Evolutionary conservation across 2,329 filamentous ascomycete species (phyloP).

Genomic region (Hypoxylon sp.): DNA sequence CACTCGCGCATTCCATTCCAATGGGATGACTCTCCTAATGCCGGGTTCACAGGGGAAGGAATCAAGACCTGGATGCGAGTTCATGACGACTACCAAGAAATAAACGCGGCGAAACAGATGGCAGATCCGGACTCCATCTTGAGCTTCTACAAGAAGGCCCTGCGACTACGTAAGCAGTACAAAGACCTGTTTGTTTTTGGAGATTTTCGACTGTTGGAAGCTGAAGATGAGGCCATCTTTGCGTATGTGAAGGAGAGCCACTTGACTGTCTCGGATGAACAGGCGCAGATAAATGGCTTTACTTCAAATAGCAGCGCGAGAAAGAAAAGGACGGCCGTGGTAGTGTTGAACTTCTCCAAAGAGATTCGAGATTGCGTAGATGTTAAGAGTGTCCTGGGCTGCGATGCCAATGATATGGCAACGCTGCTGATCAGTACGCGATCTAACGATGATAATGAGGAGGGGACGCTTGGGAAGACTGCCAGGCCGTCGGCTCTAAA

Average conservation of each 20-base stretch:
- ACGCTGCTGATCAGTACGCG: conserved; percentile 52
- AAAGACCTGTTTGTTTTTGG: conserved; percentile 74
- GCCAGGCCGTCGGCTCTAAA: conserved; percentile 21
- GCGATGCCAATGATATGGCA: conserved; percentile 31
- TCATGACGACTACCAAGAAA: conserved; percentile 68
- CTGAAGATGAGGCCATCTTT: conserved; percentile 68
- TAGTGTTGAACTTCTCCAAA: conserved; percentile 64
- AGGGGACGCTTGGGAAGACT: conserved; percentile 4
- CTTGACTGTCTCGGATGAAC: conserved; percentile 16
- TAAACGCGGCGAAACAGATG: conserved; percentile 69
- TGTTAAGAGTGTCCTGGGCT: conserved; percentile 46
- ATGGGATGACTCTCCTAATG: conserved; percentile 71
- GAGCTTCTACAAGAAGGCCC: conserved; percentile 70
- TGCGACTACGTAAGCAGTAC: conserved; percentile 68
- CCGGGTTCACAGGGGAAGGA: conserved; percentile 69
- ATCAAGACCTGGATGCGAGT: conserved; percentile 77
- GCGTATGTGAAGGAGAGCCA: conserved; percentile 64
- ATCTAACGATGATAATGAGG: background rate
- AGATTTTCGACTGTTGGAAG: conserved; percentile 67
- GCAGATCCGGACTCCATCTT: conserved; percentile 65
- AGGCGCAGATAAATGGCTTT: conserved; percentile 26
- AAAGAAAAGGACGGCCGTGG: conserved; percentile 55
- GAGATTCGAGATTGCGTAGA: conserved; percentile 52
- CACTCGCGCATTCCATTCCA: conserved; percentile 77
- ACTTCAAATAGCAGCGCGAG: conserved; percentile 11